These are phyloP conservation scores for Batrachochytrium dendrobatidis DNA, from an alignment of 371 early-diverging fungal species.

Conservation along the genomic window DNA sequence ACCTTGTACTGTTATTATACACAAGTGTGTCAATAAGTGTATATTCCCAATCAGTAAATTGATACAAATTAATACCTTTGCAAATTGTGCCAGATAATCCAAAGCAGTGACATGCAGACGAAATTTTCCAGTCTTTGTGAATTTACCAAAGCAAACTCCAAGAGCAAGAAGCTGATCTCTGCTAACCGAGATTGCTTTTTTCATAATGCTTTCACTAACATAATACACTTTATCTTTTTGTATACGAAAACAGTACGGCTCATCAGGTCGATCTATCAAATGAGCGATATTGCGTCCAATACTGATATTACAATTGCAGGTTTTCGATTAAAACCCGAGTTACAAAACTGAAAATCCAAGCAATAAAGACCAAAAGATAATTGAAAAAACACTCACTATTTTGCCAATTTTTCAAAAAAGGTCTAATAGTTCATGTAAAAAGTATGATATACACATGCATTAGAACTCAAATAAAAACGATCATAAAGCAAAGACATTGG, in stretches of 20 bases:
- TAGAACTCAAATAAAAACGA: no score
- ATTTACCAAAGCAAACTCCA: slow-evolving; percentile 98
- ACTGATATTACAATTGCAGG: slow-evolving; percentile 32
- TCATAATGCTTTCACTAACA: slow-evolving; percentile 88
- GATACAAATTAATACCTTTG: slow-evolving; percentile 52
- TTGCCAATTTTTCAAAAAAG: slow-evolving; percentile 91
- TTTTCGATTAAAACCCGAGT: background rate
- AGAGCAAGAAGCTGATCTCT: slow-evolving; percentile 83
- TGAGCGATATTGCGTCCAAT: slow-evolving; percentile 93
- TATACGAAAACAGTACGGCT: slow-evolving; percentile 90
- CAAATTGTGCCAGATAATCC: slow-evolving; percentile 89
- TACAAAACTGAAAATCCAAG: background rate
- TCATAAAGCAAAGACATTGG: no score
- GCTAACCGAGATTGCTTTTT: slow-evolving; percentile 72
- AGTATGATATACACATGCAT: background rate
- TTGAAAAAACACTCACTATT: slow-evolving; percentile 62
- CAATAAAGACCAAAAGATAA: background rate
- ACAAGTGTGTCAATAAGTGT: background rate
- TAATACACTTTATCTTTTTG: slow-evolving; percentile 93
- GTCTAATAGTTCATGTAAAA: slow-evolving; percentile 24
- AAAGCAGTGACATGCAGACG: slow-evolving; percentile 91
- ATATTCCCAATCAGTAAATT: background rate
- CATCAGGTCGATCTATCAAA: slow-evolving; percentile 89
- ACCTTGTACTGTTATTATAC: slow-evolving; percentile 65
- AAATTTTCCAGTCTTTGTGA: slow-evolving; percentile 97